These are phyloP conservation scores for Cladosporium sp. DNA, from an alignment of 2,329 filamentous ascomycete species.

Conservation along the genomic window DNA sequence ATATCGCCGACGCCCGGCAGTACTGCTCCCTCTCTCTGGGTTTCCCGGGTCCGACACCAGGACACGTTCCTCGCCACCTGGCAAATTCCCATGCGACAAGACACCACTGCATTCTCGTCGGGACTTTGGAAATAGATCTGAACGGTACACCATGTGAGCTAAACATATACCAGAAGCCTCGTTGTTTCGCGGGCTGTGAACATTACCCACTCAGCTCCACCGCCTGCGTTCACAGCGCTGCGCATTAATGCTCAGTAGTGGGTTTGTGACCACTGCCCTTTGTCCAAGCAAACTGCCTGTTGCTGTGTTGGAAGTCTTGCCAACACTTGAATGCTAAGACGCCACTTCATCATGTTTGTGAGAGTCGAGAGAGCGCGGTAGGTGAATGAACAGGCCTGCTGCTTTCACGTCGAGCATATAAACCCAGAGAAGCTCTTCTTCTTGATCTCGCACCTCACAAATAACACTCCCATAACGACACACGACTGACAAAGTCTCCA, in stretches of 20 bases:
- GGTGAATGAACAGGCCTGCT: neutral
- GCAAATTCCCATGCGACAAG: neutral
- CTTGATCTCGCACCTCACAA: neutral
- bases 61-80: neutral
- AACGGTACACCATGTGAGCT: neutral
- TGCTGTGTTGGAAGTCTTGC: neutral
- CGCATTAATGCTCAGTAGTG: neutral
- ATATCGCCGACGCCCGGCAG: too few relatives aligned
- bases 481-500: too few relatives aligned
- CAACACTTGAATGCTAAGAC: neutral
- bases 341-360: constrained; percentile 10
- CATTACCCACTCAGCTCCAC: neutral
- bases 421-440: too few relatives aligned
- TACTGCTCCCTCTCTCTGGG: neutral
- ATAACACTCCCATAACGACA: neutral
- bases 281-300: neutral
- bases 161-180: too few relatives aligned
- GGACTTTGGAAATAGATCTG: neutral
- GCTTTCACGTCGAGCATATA: too few relatives aligned
- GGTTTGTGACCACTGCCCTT: neutral
- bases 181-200: too few relatives aligned
- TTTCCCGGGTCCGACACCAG: neutral
- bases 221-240: neutral
- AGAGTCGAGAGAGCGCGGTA: neutral
- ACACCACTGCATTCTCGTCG: neutral